Evolutionary conservation across 176 grass and related monocot genomes (phyloP).

Genomic region (Carex kokanica): DNA sequence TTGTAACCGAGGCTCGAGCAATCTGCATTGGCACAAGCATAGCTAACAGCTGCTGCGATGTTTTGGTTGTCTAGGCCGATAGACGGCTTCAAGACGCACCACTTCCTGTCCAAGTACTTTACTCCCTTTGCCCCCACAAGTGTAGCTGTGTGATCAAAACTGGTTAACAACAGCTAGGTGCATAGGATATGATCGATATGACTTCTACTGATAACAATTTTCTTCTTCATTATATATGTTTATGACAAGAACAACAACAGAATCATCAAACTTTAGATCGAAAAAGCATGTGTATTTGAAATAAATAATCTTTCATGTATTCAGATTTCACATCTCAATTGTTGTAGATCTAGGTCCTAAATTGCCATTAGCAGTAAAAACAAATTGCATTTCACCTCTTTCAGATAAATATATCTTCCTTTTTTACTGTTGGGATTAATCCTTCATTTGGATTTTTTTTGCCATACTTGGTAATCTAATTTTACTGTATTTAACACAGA

Average conservation of each 20-base stretch:
- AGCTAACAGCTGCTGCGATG: conserved; percentile 55
- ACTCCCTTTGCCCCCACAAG: conserved; percentile 46
- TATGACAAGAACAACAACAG: not conserved
- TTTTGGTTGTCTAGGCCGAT: conserved; percentile 35
- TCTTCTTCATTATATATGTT: not conserved
- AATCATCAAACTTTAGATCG: not conserved
- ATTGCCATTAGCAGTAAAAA: no score
- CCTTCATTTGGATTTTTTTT: not conserved
- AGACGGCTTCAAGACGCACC: conserved; percentile 67
- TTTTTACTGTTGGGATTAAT: not conserved
- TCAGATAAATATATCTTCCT: not conserved
- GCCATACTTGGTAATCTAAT: not conserved
- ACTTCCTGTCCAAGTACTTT: conserved; percentile 41
- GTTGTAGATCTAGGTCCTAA: no score
- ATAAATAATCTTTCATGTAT: no score
- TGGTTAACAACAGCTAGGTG: not conserved
- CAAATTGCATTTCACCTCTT: not conserved
- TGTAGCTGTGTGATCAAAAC: not conserved
- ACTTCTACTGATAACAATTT: not conserved
- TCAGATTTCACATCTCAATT: no score
- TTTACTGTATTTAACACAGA: not conserved
- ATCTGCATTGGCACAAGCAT: conserved; percentile 61
- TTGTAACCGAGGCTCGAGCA: conserved; percentile 78
- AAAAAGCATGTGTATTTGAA: no score
- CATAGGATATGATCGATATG: not conserved